Evolutionary conservation across 306 rosid species (phyloP).

Genomic region (Vachellia collinsii): DNA sequence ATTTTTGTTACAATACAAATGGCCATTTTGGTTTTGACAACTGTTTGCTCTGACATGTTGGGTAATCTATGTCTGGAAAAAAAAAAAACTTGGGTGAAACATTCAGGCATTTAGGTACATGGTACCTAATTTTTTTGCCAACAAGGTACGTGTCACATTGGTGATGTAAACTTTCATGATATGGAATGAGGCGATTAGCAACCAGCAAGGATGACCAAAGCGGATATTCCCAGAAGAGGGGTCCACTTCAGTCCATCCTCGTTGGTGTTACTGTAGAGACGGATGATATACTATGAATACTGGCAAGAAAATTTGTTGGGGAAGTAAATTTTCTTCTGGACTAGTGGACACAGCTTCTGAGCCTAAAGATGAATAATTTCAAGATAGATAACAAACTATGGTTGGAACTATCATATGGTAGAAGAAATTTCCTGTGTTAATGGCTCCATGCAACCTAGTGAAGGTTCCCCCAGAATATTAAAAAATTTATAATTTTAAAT

Average conservation of each 20-base stretch:
- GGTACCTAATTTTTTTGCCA: background rate
- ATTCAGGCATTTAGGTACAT: background rate
- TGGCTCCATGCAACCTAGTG: background rate
- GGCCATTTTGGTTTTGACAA: constrained; percentile 41
- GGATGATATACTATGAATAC: background rate
- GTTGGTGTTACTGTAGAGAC: background rate
- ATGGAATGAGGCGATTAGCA: background rate
- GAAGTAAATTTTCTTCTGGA: background rate
- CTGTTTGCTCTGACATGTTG: background rate
- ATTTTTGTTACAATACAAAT: constrained; percentile 45
- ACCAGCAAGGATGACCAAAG: background rate
- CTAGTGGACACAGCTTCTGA: background rate
- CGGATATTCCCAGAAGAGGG: background rate
- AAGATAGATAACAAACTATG: background rate
- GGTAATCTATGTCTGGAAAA: background rate
- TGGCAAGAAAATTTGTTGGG: background rate
- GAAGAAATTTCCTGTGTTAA: constrained; percentile 6
- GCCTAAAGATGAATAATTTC: background rate
- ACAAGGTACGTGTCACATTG: background rate
- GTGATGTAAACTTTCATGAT: background rate
- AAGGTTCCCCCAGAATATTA: background rate
- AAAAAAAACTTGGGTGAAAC: background rate
- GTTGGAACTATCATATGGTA: background rate
- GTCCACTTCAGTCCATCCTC: background rate
- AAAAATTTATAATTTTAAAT: background rate